Evolutionary conservation across 352 stramenopile species (phyloP), one percentile per base, ranked within the genome.

Genomic region (Phytophthora hybrid): DNA sequence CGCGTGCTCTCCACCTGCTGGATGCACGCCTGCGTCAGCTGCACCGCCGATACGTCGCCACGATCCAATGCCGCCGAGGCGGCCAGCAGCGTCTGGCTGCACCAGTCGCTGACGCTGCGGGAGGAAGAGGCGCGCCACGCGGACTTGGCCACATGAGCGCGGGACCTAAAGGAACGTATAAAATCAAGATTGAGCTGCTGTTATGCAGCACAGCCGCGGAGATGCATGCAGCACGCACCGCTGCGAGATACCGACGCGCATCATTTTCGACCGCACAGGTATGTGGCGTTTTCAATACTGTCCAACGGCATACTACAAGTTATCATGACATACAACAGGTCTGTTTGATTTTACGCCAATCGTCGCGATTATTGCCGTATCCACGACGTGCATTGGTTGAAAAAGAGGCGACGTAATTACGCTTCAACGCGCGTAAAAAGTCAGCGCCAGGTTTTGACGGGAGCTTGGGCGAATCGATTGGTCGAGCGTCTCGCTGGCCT

Each of bases 11-110:
- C 81, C 56, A 95, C 86, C 54, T 96, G 89, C 11, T 88, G 65
- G 34, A 94, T 93, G 68, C 89, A 96, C 19, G 73, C 79, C 63
- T 87, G 64, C 14, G 88, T 93, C 21, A 96, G 79, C 69, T 90
- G 65, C 44, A 90, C 78, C 2, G 88, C 77, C 23, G 88, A 90
- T 34, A 93, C 76, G 9, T 85, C 57, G 31, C 80, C 78, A 47
- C 70, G 64, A 14, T 72, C 51, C 18, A 96, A 78, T 31, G 89
- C 87, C 5, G 75, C 59, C 13, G 88, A 77, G 0, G 77, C 87
- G 14, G 85, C 74, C 13, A 91, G 66, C 7, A 96, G 81, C 39
- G 84, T 91, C 57, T 73, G 68, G 39, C 71, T 83, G 77, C 79
- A 91, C 88, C 88, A 95, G 51, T 90, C 79, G 61, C 86, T 93